Percentiles rank a stretch among this genome's conserved stretches.
phyloP scores from a whole-genome alignment of 2,329 filamentous ascomycete species.

The Aaosphaeria pasadenensis region DNA sequence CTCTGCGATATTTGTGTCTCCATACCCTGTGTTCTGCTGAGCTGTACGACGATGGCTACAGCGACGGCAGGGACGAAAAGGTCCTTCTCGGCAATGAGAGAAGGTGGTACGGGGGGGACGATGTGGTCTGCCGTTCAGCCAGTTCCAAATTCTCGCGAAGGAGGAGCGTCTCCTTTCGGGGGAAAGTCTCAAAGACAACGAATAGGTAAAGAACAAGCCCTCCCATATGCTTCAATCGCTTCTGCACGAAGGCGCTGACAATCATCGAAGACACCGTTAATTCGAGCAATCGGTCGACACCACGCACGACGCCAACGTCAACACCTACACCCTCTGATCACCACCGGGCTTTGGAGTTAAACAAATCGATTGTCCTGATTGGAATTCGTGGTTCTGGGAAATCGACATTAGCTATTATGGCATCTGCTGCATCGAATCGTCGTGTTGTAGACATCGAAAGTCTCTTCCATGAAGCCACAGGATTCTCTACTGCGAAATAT shows the following conservation, averaged over 20 bases:
- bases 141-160: too few relatives aligned
- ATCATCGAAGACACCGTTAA: slow-evolving; percentile 13
- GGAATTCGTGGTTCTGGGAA: slow-evolving; percentile 74
- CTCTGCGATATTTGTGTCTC: too few relatives aligned
- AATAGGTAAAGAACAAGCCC: slow-evolving; percentile 5
- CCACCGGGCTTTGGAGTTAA: slow-evolving; percentile 49
- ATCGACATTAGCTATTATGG: slow-evolving; percentile 72
- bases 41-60: slow-evolving; percentile 19
- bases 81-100: slow-evolving; percentile 21
- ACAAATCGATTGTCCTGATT: slow-evolving; percentile 70
- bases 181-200: slow-evolving; percentile 3
- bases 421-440: slow-evolving; percentile 66
- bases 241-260: too few relatives aligned
- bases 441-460: slow-evolving; percentile 68
- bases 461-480: slow-evolving; percentile 63
- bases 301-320: slow-evolving; percentile 23
- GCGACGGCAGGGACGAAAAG: slow-evolving; percentile 26
- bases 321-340: slow-evolving; percentile 13
- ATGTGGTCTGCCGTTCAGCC: too few relatives aligned
- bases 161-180: neutral
- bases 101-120: slow-evolving; percentile 5
- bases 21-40: too few relatives aligned
- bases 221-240: too few relatives aligned
- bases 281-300: slow-evolving; percentile 25
- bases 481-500: slow-evolving; percentile 60